Conservation (phyloP, 768 basidiomycete species). For the Tubosaeta sp. region DNA sequence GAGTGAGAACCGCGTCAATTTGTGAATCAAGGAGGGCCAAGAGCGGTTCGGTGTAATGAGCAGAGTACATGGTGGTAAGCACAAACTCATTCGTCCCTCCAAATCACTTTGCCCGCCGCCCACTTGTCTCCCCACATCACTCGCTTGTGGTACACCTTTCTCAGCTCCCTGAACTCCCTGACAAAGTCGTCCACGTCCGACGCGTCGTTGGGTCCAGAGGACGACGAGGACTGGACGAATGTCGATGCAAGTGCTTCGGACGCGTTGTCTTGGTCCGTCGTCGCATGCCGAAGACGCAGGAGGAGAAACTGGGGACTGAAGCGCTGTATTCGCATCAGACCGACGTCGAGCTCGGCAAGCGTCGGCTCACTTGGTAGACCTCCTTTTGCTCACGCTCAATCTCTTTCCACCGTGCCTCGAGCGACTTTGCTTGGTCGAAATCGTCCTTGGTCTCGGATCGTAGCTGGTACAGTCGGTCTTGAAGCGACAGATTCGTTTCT, state of each 20-base stretch:
- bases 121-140: conserved; percentile 88
- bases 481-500: conserved; percentile 76
- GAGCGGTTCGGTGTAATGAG: conserved; percentile 27
- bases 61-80: conserved; percentile 21
- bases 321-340: conserved; percentile 46
- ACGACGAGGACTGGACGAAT: conserved; percentile 64
- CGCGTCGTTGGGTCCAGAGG: conserved; percentile 24
- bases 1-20: conserved; percentile 17
- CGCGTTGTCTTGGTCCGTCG: conserved; percentile 84
- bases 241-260: conserved; percentile 82
- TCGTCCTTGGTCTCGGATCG: conserved; percentile 81
- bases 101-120: conserved; percentile 78
- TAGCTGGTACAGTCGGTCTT: conserved; percentile 71
- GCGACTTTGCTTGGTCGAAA: conserved; percentile 78
- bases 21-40: conserved; percentile 8
- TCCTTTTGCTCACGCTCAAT: conserved; percentile 86
- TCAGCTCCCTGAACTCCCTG: conserved; percentile 76
- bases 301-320: conserved; percentile 85
- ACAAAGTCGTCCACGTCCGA: conserved; percentile 82
- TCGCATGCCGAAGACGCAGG: conserved; percentile 82
- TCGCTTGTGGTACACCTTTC: conserved; percentile 92
- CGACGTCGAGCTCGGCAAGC: not conserved
- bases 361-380: conserved; percentile 68
- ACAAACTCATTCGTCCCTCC: conserved; percentile 57
- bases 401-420: conserved; percentile 83